Conservation (phyloP, 805 yeast genomes). For the Suhomyces tanzawaensis region DNA sequence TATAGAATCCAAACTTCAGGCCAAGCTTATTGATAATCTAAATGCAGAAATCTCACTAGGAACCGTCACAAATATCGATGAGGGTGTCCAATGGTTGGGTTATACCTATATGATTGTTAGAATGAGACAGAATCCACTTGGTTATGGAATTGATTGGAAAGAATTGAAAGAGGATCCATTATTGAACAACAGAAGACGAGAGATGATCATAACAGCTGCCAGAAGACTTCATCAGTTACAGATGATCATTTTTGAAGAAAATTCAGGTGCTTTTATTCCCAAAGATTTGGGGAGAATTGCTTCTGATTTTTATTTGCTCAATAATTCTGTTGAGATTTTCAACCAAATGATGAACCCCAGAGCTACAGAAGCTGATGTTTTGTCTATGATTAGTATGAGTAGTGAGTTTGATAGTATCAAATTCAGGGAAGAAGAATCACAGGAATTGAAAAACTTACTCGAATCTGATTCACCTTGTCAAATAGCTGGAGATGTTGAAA, state of each 20-base stretch:
- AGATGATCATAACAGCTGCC: conserved; percentile 78
- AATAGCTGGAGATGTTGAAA: conserved; percentile 70
- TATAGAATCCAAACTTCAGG: conserved; percentile 79
- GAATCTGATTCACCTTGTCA: conserved; percentile 70
- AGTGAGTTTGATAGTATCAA: conserved; percentile 90
- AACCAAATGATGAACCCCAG: conserved; percentile 78
- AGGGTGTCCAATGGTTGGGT: conserved; percentile 97
- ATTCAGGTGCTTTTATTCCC: conserved; percentile 71
- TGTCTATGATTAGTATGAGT: conserved; percentile 87
- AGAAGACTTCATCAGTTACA: conserved; percentile 79
- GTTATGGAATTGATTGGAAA: conserved; percentile 87
- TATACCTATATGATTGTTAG: conserved; percentile 92
- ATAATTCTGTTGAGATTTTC: conserved; percentile 84
- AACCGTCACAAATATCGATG: conserved; percentile 89
- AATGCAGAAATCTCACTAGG: conserved; percentile 97
- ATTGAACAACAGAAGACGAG: conserved; percentile 67
- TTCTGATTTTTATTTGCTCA: conserved; percentile 84
- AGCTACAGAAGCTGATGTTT: conserved; percentile 89
- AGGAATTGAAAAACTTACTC: conserved; percentile 62
- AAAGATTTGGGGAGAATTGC: conserved; percentile 94
- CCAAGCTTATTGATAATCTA: conserved; percentile 81
- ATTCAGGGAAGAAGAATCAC: conserved; percentile 81
- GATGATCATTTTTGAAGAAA: conserved; percentile 90
- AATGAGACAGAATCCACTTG: conserved; percentile 91
- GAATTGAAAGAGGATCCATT: conserved; percentile 82